Percentiles rank a stretch among this genome's conserved stretches.
Conservation (phyloP, 2,329 filamentous ascomycete species). For the Ascosphaera aggregata region DNA sequence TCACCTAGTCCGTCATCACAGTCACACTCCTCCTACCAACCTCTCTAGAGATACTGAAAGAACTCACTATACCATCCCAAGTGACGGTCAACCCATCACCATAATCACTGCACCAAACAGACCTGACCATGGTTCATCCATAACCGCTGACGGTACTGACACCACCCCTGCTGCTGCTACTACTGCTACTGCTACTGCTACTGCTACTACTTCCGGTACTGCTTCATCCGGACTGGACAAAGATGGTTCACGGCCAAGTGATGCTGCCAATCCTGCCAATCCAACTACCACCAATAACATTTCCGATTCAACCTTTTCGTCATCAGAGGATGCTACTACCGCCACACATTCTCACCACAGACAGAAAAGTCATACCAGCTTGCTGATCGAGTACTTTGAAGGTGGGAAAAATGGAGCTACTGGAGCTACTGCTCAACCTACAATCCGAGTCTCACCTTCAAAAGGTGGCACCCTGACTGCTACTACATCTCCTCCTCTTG, state of each 20-base stretch:
- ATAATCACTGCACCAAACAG: conserved; percentile 46
- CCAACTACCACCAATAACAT: background rate
- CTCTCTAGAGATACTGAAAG: conserved; percentile 26
- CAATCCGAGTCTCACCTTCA: conserved; percentile 34
- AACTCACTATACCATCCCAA: conserved; percentile 26
- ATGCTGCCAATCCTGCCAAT: background rate
- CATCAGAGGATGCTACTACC: background rate
- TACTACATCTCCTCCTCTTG: conserved; percentile 60
- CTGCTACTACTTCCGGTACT: background rate
- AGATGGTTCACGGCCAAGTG: background rate
- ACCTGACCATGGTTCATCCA: background rate
- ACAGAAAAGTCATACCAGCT: conserved; percentile 55
- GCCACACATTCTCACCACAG: background rate
- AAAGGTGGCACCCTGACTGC: conserved; percentile 30
- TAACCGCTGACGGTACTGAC: conserved; percentile 22
- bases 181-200: background rate
- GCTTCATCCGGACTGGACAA: background rate
- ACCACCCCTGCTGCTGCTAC: background rate
- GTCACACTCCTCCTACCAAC: conserved; percentile 20
- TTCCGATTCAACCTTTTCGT: background rate
- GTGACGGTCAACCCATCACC: conserved; percentile 54
- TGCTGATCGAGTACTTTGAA: conserved; percentile 91
- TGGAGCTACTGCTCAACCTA: conserved; percentile 44
- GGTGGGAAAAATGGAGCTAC: conserved; percentile 40
- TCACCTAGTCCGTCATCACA: conserved; percentile 9